These are phyloP conservation scores for Beta macrorhiza DNA, from an alignment of 179 eudicot genomes.

Conservation along the genomic window DNA sequence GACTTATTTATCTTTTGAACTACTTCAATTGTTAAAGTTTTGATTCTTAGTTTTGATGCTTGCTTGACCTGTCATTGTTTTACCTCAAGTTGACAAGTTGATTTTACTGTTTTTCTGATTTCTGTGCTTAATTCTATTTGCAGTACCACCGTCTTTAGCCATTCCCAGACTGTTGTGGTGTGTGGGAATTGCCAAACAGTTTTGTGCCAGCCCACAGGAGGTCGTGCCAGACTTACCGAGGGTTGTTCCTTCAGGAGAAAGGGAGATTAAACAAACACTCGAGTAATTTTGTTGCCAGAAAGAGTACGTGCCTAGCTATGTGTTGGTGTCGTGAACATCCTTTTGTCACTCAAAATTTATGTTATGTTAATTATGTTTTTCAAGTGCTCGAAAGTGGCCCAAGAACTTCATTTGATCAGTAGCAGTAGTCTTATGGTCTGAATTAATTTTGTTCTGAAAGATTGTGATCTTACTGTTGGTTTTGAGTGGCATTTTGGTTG, in stretches of 20 bases:
- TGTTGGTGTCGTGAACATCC: slow-evolving; percentile 12
- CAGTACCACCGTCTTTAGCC: slow-evolving; percentile 44
- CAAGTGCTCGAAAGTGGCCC: background rate
- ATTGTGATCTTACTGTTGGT: background rate
- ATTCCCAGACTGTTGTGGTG: slow-evolving; percentile 41
- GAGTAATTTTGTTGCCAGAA: slow-evolving; percentile 19
- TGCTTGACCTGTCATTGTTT: background rate
- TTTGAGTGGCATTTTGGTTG: slow-evolving; percentile 14
- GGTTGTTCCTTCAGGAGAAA: slow-evolving; percentile 59
- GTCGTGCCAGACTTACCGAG: slow-evolving; percentile 55
- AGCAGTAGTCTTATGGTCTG: background rate
- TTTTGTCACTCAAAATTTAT: slow-evolving; percentile 17
- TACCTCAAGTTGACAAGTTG: background rate
- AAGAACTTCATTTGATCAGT: background rate
- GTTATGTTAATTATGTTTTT: slow-evolving; percentile 12
- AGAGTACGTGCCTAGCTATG: slow-evolving; percentile 5
- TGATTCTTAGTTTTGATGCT: background rate
- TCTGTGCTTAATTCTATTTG: background rate
- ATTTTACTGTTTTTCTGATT: background rate
- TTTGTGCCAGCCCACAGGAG: slow-evolving; percentile 60
- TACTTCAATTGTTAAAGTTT: too few species aligned
- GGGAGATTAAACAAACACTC: slow-evolving; percentile 29
- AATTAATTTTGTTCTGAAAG: slow-evolving; percentile 9
- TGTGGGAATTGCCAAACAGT: slow-evolving; percentile 45
- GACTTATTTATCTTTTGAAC: too few species aligned